phyloP scores from a whole-genome alignment of 768 basidiomycete species.

The Tricholoma matsutake region DNA sequence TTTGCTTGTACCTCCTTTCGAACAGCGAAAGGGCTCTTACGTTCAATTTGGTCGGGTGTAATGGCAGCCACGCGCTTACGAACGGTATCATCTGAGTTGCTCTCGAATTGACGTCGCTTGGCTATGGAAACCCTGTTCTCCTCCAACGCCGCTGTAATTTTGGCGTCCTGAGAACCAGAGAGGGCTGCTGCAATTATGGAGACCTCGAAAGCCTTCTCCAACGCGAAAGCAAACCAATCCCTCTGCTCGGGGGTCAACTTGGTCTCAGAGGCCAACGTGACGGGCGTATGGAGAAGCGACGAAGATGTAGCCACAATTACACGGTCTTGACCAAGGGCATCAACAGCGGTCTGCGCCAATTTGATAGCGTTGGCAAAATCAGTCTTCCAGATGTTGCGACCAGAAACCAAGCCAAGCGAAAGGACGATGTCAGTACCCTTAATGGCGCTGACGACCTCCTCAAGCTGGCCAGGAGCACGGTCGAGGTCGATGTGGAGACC shows the following conservation, averaged over 20 bases:
- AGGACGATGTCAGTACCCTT: conserved; percentile 79
- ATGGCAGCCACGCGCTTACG: conserved; percentile 94
- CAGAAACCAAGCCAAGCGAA: conserved; percentile 94
- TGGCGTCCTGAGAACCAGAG: conserved; percentile 78
- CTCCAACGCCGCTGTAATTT: conserved; percentile 72
- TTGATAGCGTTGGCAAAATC: conserved; percentile 85
- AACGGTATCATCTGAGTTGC: conserved; percentile 87
- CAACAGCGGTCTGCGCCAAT: conserved; percentile 80
- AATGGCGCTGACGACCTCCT: conserved; percentile 74
- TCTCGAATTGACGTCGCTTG: conserved; percentile 94
- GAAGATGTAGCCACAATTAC: conserved; percentile 96
- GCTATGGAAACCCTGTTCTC: conserved; percentile 88
- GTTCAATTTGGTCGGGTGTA: conserved; percentile 79
- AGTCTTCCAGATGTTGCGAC: conserved; percentile 99
- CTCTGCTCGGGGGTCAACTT: conserved; percentile 86
- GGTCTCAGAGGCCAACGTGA: conserved; percentile 90
- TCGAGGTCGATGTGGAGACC: conserved; percentile 96
- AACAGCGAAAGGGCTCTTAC: conserved; percentile 83
- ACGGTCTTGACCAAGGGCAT: conserved; percentile 78
- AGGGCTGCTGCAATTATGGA: conserved; percentile 80
- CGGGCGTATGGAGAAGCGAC: conserved; percentile 96
- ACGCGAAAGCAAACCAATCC: conserved; percentile 98
- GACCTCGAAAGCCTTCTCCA: conserved; percentile 94
- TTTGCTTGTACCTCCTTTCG: conserved; percentile 89
- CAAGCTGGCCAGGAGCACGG: conserved; percentile 89